Evolutionary conservation across 2,329 filamentous ascomycete genomes (phyloP).

Genomic region (Talaromyces pinophilus): DNA sequence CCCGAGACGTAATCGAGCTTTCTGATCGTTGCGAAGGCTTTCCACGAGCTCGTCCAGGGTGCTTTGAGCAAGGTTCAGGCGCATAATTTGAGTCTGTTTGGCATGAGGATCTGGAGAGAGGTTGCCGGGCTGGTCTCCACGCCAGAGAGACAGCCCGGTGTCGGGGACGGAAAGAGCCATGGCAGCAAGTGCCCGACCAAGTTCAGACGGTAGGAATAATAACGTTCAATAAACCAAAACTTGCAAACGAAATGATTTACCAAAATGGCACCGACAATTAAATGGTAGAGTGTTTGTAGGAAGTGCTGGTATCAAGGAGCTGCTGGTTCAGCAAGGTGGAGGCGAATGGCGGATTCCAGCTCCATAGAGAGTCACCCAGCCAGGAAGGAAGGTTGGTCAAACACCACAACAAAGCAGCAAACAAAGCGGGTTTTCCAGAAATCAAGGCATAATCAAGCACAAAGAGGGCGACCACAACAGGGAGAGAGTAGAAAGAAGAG

Average conservation of each 20-base stretch:
- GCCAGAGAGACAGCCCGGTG: constrained; percentile 44
- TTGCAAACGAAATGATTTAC: neutral
- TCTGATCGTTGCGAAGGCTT: constrained; percentile 44
- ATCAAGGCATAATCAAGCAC: constrained; percentile 10
- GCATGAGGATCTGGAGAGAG: constrained; percentile 30
- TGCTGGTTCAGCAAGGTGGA: constrained; percentile 23
- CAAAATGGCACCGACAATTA: neutral
- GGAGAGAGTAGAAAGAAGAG: constrained; percentile 3
- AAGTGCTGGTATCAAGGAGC: constrained; percentile 17
- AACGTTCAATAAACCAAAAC: neutral
- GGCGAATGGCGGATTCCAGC: constrained; percentile 24
- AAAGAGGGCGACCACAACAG: neutral
- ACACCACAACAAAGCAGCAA: constrained; percentile 15
- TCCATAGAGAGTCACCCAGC: constrained; percentile 23
- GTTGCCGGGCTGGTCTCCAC: constrained; percentile 33
- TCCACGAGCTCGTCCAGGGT: constrained; percentile 51
- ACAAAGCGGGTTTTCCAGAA: constrained; percentile 12
- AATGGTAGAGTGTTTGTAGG: constrained; percentile 23
- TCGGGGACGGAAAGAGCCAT: constrained; percentile 44
- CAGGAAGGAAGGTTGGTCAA: constrained; percentile 7
- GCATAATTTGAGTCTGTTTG: constrained; percentile 49
- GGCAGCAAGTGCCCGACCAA: constrained; percentile 17
- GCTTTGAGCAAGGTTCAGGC: constrained; percentile 47
- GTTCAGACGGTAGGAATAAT: neutral
- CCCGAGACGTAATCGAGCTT: constrained; percentile 49